phyloP scores from a whole-genome alignment of 495 filamentous ascomycete species.

The Podospora didyma region DNA sequence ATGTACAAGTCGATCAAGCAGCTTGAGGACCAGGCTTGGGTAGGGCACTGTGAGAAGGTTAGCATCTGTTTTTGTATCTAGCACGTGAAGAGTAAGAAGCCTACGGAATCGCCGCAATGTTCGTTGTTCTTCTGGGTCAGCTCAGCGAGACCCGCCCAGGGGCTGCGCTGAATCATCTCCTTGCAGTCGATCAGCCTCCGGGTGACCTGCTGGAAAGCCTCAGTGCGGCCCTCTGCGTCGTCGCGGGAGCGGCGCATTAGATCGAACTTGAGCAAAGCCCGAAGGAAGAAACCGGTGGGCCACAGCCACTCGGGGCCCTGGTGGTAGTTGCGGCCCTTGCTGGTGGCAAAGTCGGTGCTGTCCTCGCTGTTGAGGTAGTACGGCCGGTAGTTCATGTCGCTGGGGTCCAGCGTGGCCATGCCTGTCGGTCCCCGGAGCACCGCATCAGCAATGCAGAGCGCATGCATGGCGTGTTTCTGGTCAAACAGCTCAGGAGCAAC shows the following conservation, averaged over 20 bases:
- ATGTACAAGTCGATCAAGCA: constrained; percentile 94
- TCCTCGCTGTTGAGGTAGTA: constrained; percentile 96
- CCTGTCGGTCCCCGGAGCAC: constrained; percentile 81
- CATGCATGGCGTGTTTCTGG: constrained; percentile 66
- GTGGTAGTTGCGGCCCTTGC: constrained; percentile 95
- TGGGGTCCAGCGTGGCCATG: constrained; percentile 93
- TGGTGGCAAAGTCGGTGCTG: constrained; percentile 78
- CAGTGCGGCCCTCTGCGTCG: constrained; percentile 61
- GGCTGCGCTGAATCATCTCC: constrained; percentile 65
- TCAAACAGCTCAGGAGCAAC: constrained; percentile 87
- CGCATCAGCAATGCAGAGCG: constrained; percentile 74
- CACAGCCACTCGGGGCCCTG: constrained; percentile 99
- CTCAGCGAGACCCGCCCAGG: constrained; percentile 92
- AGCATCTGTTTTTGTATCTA: constrained; percentile 4
- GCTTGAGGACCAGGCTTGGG: constrained; percentile 91
- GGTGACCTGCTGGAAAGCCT: constrained; percentile 92
- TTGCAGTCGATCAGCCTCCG: constrained; percentile 77
- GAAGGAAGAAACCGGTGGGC: constrained; percentile 91
- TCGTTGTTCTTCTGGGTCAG: constrained; percentile 85
- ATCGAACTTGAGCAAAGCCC: constrained; percentile 88
- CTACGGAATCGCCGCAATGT: constrained; percentile 81
- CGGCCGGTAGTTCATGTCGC: constrained; percentile 85
- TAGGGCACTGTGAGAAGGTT: constrained; percentile 60
- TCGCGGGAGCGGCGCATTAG: constrained; percentile 61
- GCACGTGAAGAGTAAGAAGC: constrained; percentile 27